phyloP scores from a whole-genome alignment of 2,329 filamentous ascomycete species.

The Colletotrichum cordylinicola region DNA sequence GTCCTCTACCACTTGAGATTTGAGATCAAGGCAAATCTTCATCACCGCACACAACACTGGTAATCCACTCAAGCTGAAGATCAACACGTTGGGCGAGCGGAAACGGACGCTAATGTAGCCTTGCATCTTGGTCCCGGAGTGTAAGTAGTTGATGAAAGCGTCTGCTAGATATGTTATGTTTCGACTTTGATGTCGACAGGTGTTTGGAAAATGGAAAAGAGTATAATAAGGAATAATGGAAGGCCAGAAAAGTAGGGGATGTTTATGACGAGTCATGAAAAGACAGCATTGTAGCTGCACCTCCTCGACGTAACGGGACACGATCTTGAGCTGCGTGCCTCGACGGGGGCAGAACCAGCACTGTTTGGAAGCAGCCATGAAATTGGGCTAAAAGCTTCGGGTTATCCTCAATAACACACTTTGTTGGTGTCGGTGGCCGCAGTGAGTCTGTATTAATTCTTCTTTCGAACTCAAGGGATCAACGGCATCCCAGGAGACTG shows the following conservation, averaged over 20 bases:
- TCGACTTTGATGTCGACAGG: neutral
- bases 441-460: too few relatives aligned
- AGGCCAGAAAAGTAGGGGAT: neutral
- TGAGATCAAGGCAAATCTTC: neutral
- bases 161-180: neutral
- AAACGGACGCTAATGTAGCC: neutral
- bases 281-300: neutral
- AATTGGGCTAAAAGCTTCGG: neutral
- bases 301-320: neutral
- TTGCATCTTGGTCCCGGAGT: neutral
- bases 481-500: neutral
- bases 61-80: rapidly evolving
- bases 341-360: neutral
- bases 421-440: too few relatives aligned
- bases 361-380: neutral
- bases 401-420: neutral
- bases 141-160: neutral
- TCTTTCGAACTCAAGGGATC: neutral
- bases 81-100: neutral
- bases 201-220: neutral
- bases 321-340: neutral
- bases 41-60: neutral
- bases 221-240: neutral
- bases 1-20: neutral
- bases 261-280: neutral